Base-by-base conservation (phyloP, 108 stramenopile species). In the Nitzschia palea region DNA sequence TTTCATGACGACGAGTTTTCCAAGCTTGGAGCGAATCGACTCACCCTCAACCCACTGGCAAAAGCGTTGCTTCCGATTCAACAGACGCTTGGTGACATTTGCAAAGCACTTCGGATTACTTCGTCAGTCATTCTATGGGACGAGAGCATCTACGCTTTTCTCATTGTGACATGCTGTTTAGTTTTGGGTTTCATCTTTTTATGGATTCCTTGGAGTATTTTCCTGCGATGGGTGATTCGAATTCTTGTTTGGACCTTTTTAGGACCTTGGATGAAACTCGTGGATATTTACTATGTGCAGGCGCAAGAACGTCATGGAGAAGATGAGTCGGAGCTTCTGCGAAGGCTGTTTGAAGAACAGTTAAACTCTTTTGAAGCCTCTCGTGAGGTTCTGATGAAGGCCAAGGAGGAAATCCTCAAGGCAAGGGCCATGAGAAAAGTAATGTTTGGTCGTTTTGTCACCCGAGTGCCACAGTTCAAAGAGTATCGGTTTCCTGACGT, bases 191-290 rank as follows among this genome's bases (percentile, higher is more conserved):
- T 86, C 15, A 32, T 73, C 14, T 62, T 74, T 10, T 51, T 78
- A 47, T 56, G 85, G 31, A 28, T 89, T 14, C 88, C 88, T 0
- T 82, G 82, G 83, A 48, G 65, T 22, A 84, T 78, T 37, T 14
- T 89, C 15, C 18, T 84, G 29, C 74, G 60, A 30, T 89, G 83
- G 81, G 63, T 65, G 15, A 26, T 74, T n/a, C 77, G 82, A 54
- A 62, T 86, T 48, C 22, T 71, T 25, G 73, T 81, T 3, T 87
- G 83, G 83, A 45, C 61, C 15, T 54, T 74, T 9, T 75, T 90
- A 62, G 89, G 89, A 44, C 89, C 69, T 25, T 90, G 86, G 89
- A 90, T 90, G 89, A 90, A 82, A 57, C 56, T 84, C 20, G 58
- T 82, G 23, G 91, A 92, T 53, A 55, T 78, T 3, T 72, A 26